Evolutionary conservation across 768 basidiomycete species (phyloP), one percentile per base, ranked within the genome.

Genomic region (Auriscalpium microsporum): DNA sequence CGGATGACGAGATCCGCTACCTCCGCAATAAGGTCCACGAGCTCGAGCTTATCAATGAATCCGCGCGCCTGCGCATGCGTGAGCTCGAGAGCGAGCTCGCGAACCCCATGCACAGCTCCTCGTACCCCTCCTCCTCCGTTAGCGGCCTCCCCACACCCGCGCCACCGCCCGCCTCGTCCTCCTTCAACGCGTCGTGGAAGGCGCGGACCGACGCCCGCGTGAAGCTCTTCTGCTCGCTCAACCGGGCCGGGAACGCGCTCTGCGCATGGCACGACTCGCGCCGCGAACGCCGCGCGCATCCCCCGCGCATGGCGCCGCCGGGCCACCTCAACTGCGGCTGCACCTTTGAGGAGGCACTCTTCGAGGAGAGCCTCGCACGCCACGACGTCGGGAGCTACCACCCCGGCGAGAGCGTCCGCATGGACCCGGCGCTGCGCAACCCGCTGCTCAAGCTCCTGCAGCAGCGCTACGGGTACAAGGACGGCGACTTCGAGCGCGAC

Each of bases 241-340:
- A 93, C 69, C 82, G 90, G 50, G 90, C 90, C 0, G 90, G 90
- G 35, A 93, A 93, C 62, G 89, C 90, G 1, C 78, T 92, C 37
- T 92, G 90, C 67, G 84, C 90, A 4, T 93, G 90, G 90, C 90
- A 93, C 64, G 90, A 93, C 68, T 90, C 90, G 2, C 78, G 90
- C 47, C 82, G 90, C 33, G 90, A 93, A 70, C 83, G 90, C 34
- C 80, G 90, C 9, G 76, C 76, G 0, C 82, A 78, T 62, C 87
- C 90, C 4, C 88, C 90, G 10, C 82, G 90, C 47, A 85, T 85
- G 74, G 90, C 90, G 5, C 90, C 90, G 10, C 72, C 76, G 0
- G 86, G 87, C 10, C 78, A 78, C 61, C 81, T 93, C 55, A 93
- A 93, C 73, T 93, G 90, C 62, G 90, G 90, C 8, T 93, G 90